Evolutionary conservation across 192 early-diverging fungal genomes (phyloP), one percentile per base, ranked within the genome.

Genomic region (Entomortierella chlamydospora): DNA sequence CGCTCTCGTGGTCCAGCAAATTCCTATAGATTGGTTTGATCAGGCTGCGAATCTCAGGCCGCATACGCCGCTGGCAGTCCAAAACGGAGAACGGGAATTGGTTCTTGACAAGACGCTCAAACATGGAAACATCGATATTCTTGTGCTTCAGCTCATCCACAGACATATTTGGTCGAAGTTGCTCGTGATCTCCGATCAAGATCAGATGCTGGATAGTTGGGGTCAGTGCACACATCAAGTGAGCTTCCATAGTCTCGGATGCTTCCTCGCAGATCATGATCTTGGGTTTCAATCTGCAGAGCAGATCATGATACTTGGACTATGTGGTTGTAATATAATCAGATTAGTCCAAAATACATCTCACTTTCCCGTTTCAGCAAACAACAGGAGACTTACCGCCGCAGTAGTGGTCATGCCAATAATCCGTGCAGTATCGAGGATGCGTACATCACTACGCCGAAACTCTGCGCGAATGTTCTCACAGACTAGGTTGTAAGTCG

Each of bases 351-450:
- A n/a, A n/a, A n/a, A n/a, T n/a, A 17, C 10, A 23, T 17, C 11
- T 23, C 31, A 41, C 45, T 47, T 20, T 47, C 29, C 30, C 23
- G n/a, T n/a, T n/a, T n/a, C n/a, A 30, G 31, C 33, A 12, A 15
- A 39, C 47, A 34, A 34, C 2, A 2, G 31, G n/a, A 49, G 9
- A 67, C 83, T 80, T 71, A 88, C 88, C 2, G 88, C 88, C 11
- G 83, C 88, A 23, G 88, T 87, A 25, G 83, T 89, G 2, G 88
- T 89, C 86, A 89, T 83, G 5, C 88, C 88, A 37, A 89, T 81
- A n/a, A 89, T 64, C 22, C 85, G 61, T 29, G 79, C 79, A 0
- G 11, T 18, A 13, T 59, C 57, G 17, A 84, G 61, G 47, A 82
- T 61, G 7, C 34, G 3, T 5, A 56, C 37, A 66, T 84, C 83